Conservation (phyloP, 805 yeast genomes). For the Kurtzmaniella cleridarum region DNA sequence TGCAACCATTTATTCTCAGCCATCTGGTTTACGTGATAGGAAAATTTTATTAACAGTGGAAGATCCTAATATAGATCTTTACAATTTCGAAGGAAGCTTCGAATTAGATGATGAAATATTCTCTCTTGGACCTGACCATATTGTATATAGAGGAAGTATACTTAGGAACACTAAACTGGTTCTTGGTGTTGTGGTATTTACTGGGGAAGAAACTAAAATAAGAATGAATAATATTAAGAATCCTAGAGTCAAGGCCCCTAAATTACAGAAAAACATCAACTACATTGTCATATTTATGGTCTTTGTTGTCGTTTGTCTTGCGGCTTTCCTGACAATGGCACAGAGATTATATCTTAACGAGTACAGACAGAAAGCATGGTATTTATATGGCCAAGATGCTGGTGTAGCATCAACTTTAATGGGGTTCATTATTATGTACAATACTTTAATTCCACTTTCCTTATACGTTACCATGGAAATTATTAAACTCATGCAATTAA, state of each 20-base stretch:
- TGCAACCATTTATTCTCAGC: constrained; percentile 44
- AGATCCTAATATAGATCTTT: constrained; percentile 88
- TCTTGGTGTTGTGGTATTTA: constrained; percentile 79
- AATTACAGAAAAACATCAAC: constrained; percentile 78
- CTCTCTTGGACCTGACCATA: constrained; percentile 74
- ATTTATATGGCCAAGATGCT: constrained; percentile 63
- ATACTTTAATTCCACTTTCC: constrained; percentile 91
- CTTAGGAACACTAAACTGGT: constrained; percentile 75
- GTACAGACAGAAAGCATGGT: constrained; percentile 56
- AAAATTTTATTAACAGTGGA: constrained; percentile 62
- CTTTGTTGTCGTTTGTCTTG: constrained; percentile 61
- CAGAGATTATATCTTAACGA: constrained; percentile 49
- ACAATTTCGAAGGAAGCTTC: constrained; percentile 82
- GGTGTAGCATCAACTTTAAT: constrained; percentile 85
- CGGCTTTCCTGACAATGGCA: constrained; percentile 80
- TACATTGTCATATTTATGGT: constrained; percentile 86
- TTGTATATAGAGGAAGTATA: constrained; percentile 87
- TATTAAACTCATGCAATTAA: constrained; percentile 81
- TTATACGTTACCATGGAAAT: constrained; percentile 95
- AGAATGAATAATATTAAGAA: constrained; percentile 91
- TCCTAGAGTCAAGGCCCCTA: constrained; percentile 91
- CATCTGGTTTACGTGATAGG: constrained; percentile 44
- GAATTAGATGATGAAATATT: constrained; percentile 32
- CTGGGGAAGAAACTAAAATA: constrained; percentile 94
- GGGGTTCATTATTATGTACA: constrained; percentile 97